Base-by-base conservation (phyloP, 75 land plant genomes). In the Adiantum capillusveneris region DNA sequence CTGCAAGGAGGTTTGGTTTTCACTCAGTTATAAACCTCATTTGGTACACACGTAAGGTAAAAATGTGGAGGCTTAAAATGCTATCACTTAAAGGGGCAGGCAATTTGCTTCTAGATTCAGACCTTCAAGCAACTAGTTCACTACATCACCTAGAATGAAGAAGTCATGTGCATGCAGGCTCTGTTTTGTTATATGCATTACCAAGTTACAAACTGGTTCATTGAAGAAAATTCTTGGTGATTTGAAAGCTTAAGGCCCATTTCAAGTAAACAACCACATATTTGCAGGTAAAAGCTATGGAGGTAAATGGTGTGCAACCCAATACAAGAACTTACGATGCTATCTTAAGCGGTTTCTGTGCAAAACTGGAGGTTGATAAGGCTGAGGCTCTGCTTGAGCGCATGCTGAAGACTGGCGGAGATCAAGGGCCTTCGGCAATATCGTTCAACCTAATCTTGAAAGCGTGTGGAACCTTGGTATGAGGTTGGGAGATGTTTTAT, bases 251-350 rank as follows among this genome's bases (percentile, higher is more conserved):
- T 9, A 34, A 34, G 37, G 3, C 9, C 37, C 37, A 9, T 34
- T 34, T 3, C 37, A 34, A 34, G 3, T 34, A 5, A 5, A 37
- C 25, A 20, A 29, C 46, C 31, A 29, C 59, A 26, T 54, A 6
- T 65, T 14, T 69, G 56, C 52, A 69, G 71, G 58, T 69, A 12
- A 41, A 53, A 56, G 53, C 44, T 42, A 69, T 69, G 71, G 71
- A 52, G 37, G 49, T 43, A 41, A 48, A 53, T 34, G 71, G 65
- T 29, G 36, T 69, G 48, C 37, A 54, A 27, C 71, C 71, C n/a
- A 57, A 69, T 48, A 54, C 58, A 21, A 54, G 61, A 24, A 53
- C 71, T 17, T 42, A 53, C 30, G 61, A 62, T 43, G 50, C 71
- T 18, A 63, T 69, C 1, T 28, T 69, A 44, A 64, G 53, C 29